These are phyloP conservation scores for Zygoascus flipseniorum DNA, from an alignment of 805 yeast genomes.

Conservation along the genomic window DNA sequence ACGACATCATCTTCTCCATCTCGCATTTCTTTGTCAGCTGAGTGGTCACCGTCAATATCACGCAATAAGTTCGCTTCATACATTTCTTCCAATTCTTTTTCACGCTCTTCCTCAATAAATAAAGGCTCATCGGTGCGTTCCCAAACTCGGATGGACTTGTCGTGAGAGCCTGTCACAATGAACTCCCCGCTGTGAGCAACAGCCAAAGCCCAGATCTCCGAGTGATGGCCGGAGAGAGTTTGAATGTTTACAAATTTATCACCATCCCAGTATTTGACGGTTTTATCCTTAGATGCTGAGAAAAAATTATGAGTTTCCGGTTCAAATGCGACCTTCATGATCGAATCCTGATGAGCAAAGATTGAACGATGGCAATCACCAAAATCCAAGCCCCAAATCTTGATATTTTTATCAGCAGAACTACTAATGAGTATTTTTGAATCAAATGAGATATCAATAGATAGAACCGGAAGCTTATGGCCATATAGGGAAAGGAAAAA, in stretches of 20 bases:
- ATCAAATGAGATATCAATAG: constrained; percentile 85
- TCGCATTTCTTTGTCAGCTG: constrained; percentile 39
- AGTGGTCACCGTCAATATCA: constrained; percentile 43
- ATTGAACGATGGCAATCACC: constrained; percentile 98
- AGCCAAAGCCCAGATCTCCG: constrained; percentile 92
- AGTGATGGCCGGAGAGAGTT: constrained; percentile 75
- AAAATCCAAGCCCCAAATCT: constrained; percentile 97
- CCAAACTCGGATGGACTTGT: constrained; percentile 92
- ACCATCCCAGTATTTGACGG: constrained; percentile 97
- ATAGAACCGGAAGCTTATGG: constrained; percentile 89
- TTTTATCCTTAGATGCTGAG: constrained; percentile 81
- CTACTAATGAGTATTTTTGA: constrained; percentile 83
- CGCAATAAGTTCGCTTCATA: constrained; percentile 68
- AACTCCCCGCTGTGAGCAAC: constrained; percentile 59
- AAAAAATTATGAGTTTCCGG: constrained; percentile 86
- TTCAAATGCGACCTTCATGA: constrained; percentile 78
- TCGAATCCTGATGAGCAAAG: constrained; percentile 94
- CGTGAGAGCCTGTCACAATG: constrained; percentile 82
- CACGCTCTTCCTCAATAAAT: constrained; percentile 94
- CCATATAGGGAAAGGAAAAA: constrained; percentile 87
- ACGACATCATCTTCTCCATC: constrained; percentile 42
- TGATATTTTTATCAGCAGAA: constrained; percentile 94
- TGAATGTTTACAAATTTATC: constrained; percentile 92
- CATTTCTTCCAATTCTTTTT: constrained; percentile 86
- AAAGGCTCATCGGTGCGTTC: constrained; percentile 87